Conservation (phyloP, 345 rosid species). For the Triadica sebifera region DNA sequence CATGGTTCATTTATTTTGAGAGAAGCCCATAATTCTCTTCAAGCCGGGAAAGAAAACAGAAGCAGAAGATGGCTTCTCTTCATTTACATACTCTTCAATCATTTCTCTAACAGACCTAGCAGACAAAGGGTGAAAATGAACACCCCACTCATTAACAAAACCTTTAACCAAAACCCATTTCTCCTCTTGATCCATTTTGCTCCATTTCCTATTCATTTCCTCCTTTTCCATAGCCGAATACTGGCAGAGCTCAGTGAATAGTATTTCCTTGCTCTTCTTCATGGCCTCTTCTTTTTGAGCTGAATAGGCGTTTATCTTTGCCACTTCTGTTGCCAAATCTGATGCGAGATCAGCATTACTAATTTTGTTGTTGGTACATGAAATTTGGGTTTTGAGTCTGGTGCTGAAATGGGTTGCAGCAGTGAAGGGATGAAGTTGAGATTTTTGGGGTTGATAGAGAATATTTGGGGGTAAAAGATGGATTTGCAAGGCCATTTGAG, state of each 20-base stretch:
- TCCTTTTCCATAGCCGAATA: slow-evolving; percentile 44
- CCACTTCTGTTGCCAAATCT: slow-evolving; percentile 55
- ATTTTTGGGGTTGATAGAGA: slow-evolving; percentile 14
- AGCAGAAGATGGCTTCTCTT: slow-evolving; percentile 28
- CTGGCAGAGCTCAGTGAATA: slow-evolving; percentile 63
- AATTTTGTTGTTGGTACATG: slow-evolving; percentile 23
- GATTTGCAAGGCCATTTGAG: slow-evolving; percentile 43
- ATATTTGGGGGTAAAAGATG: slow-evolving; percentile 26
- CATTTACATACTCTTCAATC: slow-evolving; percentile 60
- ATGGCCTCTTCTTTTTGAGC: slow-evolving; percentile 65
- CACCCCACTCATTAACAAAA: slow-evolving; percentile 64
- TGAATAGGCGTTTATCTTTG: slow-evolving; percentile 46
- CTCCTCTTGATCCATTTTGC: slow-evolving; percentile 55
- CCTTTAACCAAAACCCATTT: slow-evolving; percentile 45
- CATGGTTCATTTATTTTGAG: slow-evolving; percentile 20
- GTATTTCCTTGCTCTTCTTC: slow-evolving; percentile 62
- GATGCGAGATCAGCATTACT: slow-evolving; percentile 52
- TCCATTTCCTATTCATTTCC: slow-evolving; percentile 54
- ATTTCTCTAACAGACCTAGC: slow-evolving; percentile 59
- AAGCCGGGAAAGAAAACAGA: slow-evolving; percentile 52
- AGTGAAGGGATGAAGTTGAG: slow-evolving; percentile 5
- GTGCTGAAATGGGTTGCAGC: background rate
- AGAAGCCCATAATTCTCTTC: slow-evolving; percentile 62
- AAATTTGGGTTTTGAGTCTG: slow-evolving; percentile 33
- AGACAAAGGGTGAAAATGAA: slow-evolving; percentile 66